Evolutionary conservation across 78 protist genomes (phyloP).

Genomic region (Dictyostelium brefeldianum): DNA sequence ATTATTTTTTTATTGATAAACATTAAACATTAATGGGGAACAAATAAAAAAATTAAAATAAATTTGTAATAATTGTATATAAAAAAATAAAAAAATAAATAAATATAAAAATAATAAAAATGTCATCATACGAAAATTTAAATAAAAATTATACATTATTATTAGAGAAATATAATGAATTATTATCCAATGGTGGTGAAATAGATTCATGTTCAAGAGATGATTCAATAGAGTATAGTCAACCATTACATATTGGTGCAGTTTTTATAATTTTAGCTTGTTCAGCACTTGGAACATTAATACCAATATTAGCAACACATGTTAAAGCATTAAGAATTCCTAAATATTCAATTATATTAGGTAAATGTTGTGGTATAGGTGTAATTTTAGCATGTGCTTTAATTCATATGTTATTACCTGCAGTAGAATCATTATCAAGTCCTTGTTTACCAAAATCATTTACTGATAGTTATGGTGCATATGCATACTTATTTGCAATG

Average conservation of each 20-base stretch:
- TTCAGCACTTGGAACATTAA: conserved; percentile 20
- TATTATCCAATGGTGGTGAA: neutral
- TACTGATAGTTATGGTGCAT: conserved; percentile 35
- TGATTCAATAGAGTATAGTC: neutral
- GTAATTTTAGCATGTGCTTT: conserved; percentile 63
- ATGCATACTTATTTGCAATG: conserved; percentile 16
- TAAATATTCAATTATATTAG: neutral
- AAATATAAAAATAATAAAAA: neutral
- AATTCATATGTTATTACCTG: conserved; percentile 72
- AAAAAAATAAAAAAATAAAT: neutral
- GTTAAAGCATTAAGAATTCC: conserved; percentile 4
- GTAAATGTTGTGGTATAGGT: conserved; percentile 77
- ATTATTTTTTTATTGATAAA: neutral
- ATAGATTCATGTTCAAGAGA: neutral
- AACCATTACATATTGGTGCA: conserved; percentile 15
- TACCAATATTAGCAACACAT: conserved; percentile 15
- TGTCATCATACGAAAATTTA: neutral
- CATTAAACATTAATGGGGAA: neutral
- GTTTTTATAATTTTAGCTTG: conserved; percentile 35
- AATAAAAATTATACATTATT: too few relatives aligned
- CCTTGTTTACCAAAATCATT: conserved; percentile 40
- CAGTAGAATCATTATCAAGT: conserved; percentile 8
- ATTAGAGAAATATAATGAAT: neutral
- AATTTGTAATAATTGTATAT: neutral
- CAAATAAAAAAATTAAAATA: neutral